Conservation (phyloP, 805 yeast genomes). For the Candida nemodendra region DNA sequence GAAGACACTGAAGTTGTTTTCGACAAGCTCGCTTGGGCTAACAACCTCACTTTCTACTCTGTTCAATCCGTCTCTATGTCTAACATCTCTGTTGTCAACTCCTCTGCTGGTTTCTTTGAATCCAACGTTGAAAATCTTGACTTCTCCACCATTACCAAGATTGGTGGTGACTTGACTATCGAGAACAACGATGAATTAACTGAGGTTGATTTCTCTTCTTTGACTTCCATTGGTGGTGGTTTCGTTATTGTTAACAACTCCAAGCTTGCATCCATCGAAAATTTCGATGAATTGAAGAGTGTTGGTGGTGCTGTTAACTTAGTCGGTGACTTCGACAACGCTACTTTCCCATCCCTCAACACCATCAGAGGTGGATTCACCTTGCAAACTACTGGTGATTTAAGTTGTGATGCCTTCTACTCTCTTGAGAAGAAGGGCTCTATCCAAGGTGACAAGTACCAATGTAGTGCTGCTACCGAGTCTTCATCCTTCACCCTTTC, state of each 20-base stretch:
- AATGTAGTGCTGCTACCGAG: slow-evolving; percentile 60
- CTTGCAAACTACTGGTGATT: slow-evolving; percentile 71
- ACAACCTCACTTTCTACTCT: slow-evolving; percentile 82
- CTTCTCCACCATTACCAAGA: slow-evolving; percentile 50
- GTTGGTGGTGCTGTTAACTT: slow-evolving; percentile 88
- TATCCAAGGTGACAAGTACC: slow-evolving; percentile 88
- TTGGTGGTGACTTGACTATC: slow-evolving; percentile 83
- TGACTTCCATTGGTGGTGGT: slow-evolving; percentile 88
- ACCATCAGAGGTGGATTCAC: slow-evolving; percentile 91
- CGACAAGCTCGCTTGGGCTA: slow-evolving; percentile 76
- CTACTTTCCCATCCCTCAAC: slow-evolving; percentile 68
- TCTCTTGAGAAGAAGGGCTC: slow-evolving; percentile 70
- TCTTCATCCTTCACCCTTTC: slow-evolving; percentile 41
- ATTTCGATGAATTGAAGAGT: slow-evolving; percentile 69
- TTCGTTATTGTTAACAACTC: slow-evolving; percentile 86
- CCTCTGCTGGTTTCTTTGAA: slow-evolving; percentile 77
- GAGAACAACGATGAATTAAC: slow-evolving; percentile 71
- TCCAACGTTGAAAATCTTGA: slow-evolving; percentile 60
- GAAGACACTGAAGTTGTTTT: slow-evolving; percentile 67
- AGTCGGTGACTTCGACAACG: slow-evolving; percentile 77
- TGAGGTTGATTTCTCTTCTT: slow-evolving; percentile 63
- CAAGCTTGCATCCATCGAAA: slow-evolving; percentile 58
- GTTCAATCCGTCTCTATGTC: slow-evolving; percentile 71
- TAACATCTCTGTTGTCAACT: slow-evolving; percentile 68
- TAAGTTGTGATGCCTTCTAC: slow-evolving; percentile 79